Evolutionary conservation across 805 yeast species (phyloP), one percentile per base, ranked within the genome.

Genomic region (Saccharomycopsis sp.): DNA sequence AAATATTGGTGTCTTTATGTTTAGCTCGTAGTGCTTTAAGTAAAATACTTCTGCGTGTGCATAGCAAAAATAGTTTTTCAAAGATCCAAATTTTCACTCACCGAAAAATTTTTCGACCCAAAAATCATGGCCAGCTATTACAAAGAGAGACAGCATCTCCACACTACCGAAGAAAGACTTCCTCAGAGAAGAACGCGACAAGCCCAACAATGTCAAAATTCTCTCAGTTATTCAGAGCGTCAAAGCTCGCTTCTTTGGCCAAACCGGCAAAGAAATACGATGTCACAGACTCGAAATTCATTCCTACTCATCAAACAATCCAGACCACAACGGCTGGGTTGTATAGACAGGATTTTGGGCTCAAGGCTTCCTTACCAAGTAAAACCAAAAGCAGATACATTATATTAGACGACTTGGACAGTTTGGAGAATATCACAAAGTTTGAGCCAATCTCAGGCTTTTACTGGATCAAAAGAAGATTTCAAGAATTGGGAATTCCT

Each of bases 281-380:
- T 3, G 61, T 64, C 17, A 64, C 69, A 56, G 63, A 63, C 22
- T 55, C 68, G 9, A 70, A 68, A 42, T 58, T 64, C 7, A 68
- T 65, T 42, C 96, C 96, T 24, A 81, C 88, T 0, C 91, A 85
- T 66, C 96, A 88, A 69, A 76, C 86, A 49, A 78, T 89, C 47
- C 85, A 80, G 69, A 84, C 94, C 0, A 83, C 87, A 55, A 81
- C 84, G 54, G 76, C 87, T 5, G 78, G 86, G 53, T 79, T 85
- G 52, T 69, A 76, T 14, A 67, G 89, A 71, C 84, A 86, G 62
- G 88, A 87, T 70, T 89, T 81, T 78, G 96, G 96, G 66, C 71
- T 89, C 60, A 89, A 89, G 68, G 75, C 84, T 52, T 75, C 87
- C 20, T 72, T 89, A 53, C 96, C 96, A 2, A 74, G 75, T 44